Percentiles rank a stretch among this genome's conserved stretches.
Conservation (phyloP, 1,139 yeast genomes). For the Yarrowia galli region DNA sequence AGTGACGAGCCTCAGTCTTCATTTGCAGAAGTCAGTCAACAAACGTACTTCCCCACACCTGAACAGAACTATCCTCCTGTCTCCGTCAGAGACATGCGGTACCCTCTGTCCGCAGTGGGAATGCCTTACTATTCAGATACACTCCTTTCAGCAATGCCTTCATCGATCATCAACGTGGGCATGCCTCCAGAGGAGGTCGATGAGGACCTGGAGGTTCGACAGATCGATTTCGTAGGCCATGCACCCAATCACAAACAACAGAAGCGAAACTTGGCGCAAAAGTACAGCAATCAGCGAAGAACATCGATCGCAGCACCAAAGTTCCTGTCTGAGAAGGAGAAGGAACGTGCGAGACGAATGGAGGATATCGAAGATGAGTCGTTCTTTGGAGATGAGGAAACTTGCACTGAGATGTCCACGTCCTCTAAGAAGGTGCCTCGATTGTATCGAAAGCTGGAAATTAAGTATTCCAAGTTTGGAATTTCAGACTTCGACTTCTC, state of each 20-base stretch:
- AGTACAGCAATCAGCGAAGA: constrained; percentile 55
- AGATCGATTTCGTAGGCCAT: constrained; percentile 46
- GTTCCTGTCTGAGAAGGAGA: constrained; percentile 72
- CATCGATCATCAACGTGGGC: constrained; percentile 48
- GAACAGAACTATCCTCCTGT: constrained; percentile 46
- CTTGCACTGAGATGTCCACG: constrained; percentile 11
- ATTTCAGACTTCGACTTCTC: constrained; percentile 93
- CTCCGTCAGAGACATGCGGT: constrained; percentile 56
- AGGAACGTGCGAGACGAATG: constrained; percentile 46
- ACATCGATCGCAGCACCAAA: constrained; percentile 59
- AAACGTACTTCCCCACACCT: constrained; percentile 59
- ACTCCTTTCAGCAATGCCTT: constrained; percentile 76
- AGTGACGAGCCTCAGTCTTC: constrained; percentile 51
- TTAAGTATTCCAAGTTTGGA: constrained; percentile 88
- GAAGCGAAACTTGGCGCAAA: constrained; percentile 50
- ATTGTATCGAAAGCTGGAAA: constrained; percentile 76
- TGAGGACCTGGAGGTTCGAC: constrained; percentile 47
- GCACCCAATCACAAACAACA: constrained; percentile 61
- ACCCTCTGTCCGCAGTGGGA: constrained; percentile 76
- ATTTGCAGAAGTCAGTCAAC: constrained; percentile 59
- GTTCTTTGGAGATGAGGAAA: constrained; percentile 44
- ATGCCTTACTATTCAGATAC: constrained; percentile 86
- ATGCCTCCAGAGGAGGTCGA: constrained; percentile 50
- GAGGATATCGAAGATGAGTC: constrained; percentile 45
- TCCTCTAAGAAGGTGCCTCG: constrained; percentile 60